These are phyloP conservation scores for Spergularia azorica DNA, from an alignment of 179 eudicot genomes.

Conservation along the genomic window DNA sequence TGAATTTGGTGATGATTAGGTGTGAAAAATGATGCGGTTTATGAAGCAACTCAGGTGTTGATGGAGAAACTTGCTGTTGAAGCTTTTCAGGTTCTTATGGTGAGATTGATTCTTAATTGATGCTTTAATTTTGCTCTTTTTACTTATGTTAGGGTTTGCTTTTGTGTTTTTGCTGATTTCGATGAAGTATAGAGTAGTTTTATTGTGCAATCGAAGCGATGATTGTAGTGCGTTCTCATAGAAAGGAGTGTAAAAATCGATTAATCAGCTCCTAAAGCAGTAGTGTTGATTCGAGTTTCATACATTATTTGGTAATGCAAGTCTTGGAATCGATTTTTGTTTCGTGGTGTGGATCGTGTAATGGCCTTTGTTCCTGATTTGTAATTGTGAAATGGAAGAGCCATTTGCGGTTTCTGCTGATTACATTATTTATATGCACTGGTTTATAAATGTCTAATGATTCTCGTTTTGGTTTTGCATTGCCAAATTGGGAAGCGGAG, in stretches of 20 bases:
- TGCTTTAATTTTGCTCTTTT: not conserved
- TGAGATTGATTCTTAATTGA: slow-evolving; percentile 30
- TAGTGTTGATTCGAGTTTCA: not conserved
- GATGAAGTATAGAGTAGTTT: too few species aligned
- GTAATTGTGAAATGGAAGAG: too few species aligned
- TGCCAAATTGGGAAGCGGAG: not conserved
- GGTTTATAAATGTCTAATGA: not conserved
- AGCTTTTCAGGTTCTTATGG: slow-evolving; percentile 74
- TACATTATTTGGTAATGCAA: not conserved
- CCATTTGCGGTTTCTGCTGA: too few species aligned
- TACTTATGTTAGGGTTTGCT: not conserved
- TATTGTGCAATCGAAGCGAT: not conserved
- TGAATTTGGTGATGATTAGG: slow-evolving; percentile 35
- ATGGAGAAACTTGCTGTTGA: slow-evolving; percentile 82
- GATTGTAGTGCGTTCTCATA: not conserved
- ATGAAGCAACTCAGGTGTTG: slow-evolving; percentile 47
- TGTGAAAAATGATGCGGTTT: slow-evolving; percentile 55
- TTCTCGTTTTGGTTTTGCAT: not conserved
- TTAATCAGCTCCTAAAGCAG: too few species aligned
- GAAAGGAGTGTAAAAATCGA: not conserved
- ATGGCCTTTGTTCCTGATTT: not conserved
- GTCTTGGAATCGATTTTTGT: not conserved
- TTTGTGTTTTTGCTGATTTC: not conserved
- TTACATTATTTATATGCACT: not conserved
- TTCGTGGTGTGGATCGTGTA: not conserved